These are phyloP conservation scores for Ustilago cynodontis DNA, from an alignment of 1,284 basidiomycete genomes.

Conservation along the genomic window DNA sequence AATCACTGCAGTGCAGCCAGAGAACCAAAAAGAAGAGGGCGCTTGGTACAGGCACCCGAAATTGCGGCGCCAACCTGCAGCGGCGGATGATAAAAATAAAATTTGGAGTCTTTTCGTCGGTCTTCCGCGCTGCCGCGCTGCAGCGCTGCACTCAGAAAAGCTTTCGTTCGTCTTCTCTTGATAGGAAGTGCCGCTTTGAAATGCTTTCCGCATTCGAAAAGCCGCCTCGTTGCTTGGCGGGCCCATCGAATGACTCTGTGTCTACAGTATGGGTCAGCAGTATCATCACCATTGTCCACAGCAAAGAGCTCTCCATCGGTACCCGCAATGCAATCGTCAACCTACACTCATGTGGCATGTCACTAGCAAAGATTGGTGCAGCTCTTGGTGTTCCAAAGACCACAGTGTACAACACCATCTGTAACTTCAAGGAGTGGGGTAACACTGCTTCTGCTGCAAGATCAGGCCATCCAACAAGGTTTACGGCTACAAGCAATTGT, in stretches of 20 bases:
- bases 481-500: not conserved
- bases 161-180: not conserved
- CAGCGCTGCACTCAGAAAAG: not conserved
- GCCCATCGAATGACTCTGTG: not conserved
- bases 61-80: not conserved
- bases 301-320: too few relatives aligned
- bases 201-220: not conserved
- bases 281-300: not conserved
- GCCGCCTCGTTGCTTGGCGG: not conserved
- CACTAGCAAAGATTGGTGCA: too few relatives aligned
- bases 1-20: not conserved
- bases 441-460: too few relatives aligned
- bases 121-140: not conserved
- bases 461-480: too few relatives aligned
- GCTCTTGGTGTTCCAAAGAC: too few relatives aligned
- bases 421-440: too few relatives aligned
- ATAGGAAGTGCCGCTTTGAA: not conserved
- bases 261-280: too few relatives aligned
- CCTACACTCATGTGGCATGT: too few relatives aligned
- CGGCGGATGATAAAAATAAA: not conserved
- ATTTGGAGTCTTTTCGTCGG: not conserved
- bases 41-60: not conserved
- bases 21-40: not conserved
- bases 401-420: too few relatives aligned
- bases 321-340: too few relatives aligned